phyloP scores from a whole-genome alignment of 495 filamentous ascomycete species.

The Xylaria venustula region DNA sequence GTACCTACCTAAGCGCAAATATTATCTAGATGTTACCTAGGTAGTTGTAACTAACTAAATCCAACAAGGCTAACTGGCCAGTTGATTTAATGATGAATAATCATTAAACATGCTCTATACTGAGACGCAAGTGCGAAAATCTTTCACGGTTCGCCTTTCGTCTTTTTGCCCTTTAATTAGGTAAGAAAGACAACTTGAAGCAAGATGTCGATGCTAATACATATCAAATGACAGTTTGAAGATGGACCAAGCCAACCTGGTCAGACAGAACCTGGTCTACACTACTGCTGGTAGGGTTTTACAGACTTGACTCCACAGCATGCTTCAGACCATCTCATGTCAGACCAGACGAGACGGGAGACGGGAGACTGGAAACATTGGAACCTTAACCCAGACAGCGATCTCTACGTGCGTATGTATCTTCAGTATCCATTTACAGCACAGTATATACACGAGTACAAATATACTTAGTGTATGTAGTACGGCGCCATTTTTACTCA shows the following conservation, averaged over 20 bases:
- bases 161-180: neutral
- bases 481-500: no score
- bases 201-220: constrained; percentile 8
- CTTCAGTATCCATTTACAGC: no score
- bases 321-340: neutral
- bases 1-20: no score
- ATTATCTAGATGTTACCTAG: no score
- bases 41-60: no score
- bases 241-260: neutral
- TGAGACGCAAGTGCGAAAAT: neutral
- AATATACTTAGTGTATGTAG: no score
- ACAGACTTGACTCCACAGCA: neutral
- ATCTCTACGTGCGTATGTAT: neutral
- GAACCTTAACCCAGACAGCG: neutral
- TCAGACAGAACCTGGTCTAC: no score
- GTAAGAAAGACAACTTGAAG: neutral
- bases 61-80: no score
- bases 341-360: neutral
- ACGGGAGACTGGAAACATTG: neutral
- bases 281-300: no score
- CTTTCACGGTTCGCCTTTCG: neutral
- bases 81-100: constrained; percentile 4
- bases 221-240: neutral
- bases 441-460: no score
- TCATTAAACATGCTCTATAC: neutral